phyloP scores from a whole-genome alignment of 2,329 filamentous ascomycete species.

The Leptodontidium sp. region DNA sequence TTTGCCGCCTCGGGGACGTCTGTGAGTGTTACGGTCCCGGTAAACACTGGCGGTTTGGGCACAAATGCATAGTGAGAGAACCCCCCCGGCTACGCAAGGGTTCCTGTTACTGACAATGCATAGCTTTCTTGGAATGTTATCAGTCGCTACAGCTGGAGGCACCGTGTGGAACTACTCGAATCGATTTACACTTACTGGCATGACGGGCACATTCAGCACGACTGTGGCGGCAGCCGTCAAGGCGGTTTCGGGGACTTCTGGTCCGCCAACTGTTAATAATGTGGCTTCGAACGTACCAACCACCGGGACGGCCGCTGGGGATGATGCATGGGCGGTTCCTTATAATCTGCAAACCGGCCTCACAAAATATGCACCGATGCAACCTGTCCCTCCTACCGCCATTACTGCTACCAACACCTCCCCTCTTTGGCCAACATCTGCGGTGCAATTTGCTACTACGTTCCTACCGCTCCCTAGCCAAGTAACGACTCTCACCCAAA shows the following conservation, averaged over 20 bases:
- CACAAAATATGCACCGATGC: constrained; percentile 52
- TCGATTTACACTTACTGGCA: constrained; percentile 70
- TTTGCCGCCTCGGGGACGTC: constrained; percentile 38
- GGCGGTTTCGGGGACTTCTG: constrained; percentile 50
- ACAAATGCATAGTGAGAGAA: constrained; percentile 47
- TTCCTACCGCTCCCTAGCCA: constrained; percentile 45
- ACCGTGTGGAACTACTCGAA: constrained; percentile 66
- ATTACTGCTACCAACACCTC: constrained; percentile 50
- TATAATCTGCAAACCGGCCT: constrained; percentile 49
- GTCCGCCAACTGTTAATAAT: constrained; percentile 43
- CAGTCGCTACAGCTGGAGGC: constrained; percentile 60
- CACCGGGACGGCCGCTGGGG: constrained; percentile 25
- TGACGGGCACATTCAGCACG: constrained; percentile 66
- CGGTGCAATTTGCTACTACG: constrained; percentile 47
- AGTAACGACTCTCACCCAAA: constrained; percentile 49
- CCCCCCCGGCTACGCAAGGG: neutral
- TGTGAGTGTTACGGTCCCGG: constrained; percentile 41
- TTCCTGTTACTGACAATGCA: constrained; percentile 19
- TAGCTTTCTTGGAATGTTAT: constrained; percentile 67
- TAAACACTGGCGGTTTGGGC: constrained; percentile 39
- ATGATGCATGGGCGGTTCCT: constrained; percentile 42
- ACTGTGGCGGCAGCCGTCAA: constrained; percentile 49
- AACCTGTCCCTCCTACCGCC: constrained; percentile 47
- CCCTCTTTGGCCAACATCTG: constrained; percentile 49
- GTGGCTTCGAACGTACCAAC: constrained; percentile 29